Evolutionary conservation across 2,329 filamentous ascomycete genomes (phyloP), one percentile per base, ranked within the genome.

Genomic region (Aspergillus fijiensis): DNA sequence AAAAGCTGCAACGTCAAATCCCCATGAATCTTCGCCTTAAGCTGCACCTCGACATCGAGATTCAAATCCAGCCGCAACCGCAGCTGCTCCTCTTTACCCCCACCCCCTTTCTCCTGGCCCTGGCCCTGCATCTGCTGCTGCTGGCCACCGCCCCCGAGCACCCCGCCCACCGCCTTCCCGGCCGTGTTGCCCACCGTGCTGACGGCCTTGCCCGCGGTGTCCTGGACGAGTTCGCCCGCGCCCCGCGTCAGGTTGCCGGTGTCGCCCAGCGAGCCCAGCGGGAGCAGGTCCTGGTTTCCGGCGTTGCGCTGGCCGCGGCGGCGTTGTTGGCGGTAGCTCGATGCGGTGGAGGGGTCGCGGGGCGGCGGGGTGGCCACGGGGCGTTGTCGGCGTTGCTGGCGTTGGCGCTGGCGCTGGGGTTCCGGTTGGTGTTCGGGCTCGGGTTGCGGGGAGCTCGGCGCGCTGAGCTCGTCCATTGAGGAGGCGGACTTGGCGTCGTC

Each of bases 21-120:
- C 69, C 91, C 91, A 68, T 91, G 86, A 66, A 93, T 91, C 73
- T 87, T 87, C 29, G 90, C 90, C 81, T 93, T 93, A 65, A 93
- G 82, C 69, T 91, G 88, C 63, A 93, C 89, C 75, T 93, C 90
- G 49, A 93, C 82, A 65, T 93, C 90, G 59, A 93, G 80, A 74
- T 92, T 91, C 56, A 91, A 79, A 71, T 92, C 90, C 16, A 93
- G 78, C 48, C 86, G 84, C 70, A 91, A 76, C 74, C 86, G 86
- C 33, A 92, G 75, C 45, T 89, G 89, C 69, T 92, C 70, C 59
- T 77, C 72, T 71, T 82, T 80, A 67, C 76, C 74, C 68, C 70
- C 70, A 52, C 76, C 71, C 69, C 82, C 80, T 67, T 76, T 73
- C 68, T 68, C 73, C 67, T 69, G 69, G 39, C 70, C 70, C 54